Percentiles rank a stretch among this genome's conserved stretches.
phyloP scores from a whole-genome alignment of 2,329 filamentous ascomycete species.

The Aspergillus hortae region DNA sequence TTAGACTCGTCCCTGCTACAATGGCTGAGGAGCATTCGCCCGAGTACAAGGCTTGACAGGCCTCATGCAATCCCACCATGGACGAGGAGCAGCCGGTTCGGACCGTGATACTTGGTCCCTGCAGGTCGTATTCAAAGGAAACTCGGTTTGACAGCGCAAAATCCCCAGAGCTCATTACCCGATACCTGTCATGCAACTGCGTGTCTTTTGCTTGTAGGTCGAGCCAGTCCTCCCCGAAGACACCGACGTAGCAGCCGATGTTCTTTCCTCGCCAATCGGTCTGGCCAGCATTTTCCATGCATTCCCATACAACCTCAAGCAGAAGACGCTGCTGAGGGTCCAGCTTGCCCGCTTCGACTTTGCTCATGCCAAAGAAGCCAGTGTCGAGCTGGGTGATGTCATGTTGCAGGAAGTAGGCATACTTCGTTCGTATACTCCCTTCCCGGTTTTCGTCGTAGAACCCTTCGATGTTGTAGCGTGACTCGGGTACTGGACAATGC shows the following conservation, averaged over 20 bases:
- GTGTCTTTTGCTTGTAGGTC: conserved; percentile 18
- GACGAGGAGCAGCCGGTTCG: conserved; percentile 37
- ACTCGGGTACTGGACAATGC: conserved; percentile 18
- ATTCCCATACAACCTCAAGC: conserved; percentile 32
- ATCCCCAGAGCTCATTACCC: conserved; percentile 12
- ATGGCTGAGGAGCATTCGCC: conserved; percentile 22
- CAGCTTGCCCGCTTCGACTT: conserved; percentile 19
- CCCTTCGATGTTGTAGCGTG: conserved; percentile 22
- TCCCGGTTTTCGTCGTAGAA: conserved; percentile 18
- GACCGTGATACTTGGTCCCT: conserved; percentile 23
- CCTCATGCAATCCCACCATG: conserved; percentile 26
- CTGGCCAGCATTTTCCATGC: conserved; percentile 29
- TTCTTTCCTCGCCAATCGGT: conserved; percentile 27
- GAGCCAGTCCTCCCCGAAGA: conserved; percentile 25
- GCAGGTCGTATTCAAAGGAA: conserved; percentile 21
- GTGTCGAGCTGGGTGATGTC: conserved; percentile 24
- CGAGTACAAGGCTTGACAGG: conserved; percentile 21
- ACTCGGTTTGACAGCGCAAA: conserved; percentile 23
- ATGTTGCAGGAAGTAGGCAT: conserved; percentile 30
- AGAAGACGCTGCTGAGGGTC: conserved; percentile 33
- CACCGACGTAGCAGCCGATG: conserved; percentile 25
- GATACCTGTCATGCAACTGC: conserved; percentile 14
- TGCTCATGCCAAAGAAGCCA: conserved; percentile 25
- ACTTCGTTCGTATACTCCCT: conserved; percentile 6
- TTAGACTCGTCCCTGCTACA: conserved; percentile 32